These are phyloP conservation scores for Debaryomyces robertsiae DNA, from an alignment of 1,139 yeast species.

Conservation along the genomic window DNA sequence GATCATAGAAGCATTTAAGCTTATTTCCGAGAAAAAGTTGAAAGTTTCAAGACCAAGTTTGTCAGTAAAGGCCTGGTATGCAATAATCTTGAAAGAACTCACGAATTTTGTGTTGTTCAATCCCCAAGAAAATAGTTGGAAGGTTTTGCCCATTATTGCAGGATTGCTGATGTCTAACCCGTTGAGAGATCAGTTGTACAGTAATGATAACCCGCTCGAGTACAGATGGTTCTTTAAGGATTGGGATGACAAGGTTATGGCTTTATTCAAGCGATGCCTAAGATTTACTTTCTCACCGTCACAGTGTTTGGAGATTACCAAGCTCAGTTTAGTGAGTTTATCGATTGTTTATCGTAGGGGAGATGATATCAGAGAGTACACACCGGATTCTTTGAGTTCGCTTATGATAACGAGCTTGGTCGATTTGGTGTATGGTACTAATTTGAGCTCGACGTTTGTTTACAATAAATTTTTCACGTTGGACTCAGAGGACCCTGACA, in stretches of 20 bases:
- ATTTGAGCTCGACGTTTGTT: constrained; percentile 9
- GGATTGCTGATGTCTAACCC: constrained; percentile 53
- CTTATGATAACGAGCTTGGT: constrained; percentile 23
- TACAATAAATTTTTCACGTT: constrained; percentile 24
- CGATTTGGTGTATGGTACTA: constrained; percentile 12
- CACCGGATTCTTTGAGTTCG: constrained; percentile 24
- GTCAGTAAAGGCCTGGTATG: constrained; percentile 53
- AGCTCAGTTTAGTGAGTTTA: constrained; percentile 37
- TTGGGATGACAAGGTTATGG: constrained; percentile 31
- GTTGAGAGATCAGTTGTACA: constrained; percentile 39
- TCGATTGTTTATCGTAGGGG: constrained; percentile 31
- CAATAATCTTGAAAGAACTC: constrained; percentile 42
- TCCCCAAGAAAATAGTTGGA: constrained; percentile 49
- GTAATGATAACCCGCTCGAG: constrained; percentile 27
- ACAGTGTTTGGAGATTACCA: constrained; percentile 27
- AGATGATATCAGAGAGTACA: constrained; percentile 26
- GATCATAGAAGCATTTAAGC: constrained; percentile 53
- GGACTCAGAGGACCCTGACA: constrained; percentile 13
- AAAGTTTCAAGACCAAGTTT: constrained; percentile 65
- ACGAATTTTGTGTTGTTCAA: constrained; percentile 33
- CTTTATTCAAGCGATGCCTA: constrained; percentile 30
- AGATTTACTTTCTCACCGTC: constrained; percentile 27
- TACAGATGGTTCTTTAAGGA: constrained; percentile 37
- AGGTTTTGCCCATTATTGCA: constrained; percentile 55
- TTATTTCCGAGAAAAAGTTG: constrained; percentile 53